Conservation (phyloP, 2,329 filamentous ascomycete genomes). For the Neospermospora avenae region DNA sequence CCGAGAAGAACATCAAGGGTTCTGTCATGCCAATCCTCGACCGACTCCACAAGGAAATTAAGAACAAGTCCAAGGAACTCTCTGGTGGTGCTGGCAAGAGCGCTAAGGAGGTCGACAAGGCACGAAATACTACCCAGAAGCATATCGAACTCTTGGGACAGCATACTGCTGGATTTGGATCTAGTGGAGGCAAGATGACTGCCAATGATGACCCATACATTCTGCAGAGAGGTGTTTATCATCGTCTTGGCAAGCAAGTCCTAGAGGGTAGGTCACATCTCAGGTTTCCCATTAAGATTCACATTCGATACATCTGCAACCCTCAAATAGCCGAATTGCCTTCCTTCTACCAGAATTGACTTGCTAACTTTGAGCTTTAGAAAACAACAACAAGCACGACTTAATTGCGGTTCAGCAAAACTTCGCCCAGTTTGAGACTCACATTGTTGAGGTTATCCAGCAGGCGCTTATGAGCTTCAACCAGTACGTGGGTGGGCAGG, state of each 20-base stretch:
- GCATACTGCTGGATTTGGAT: slow-evolving; percentile 76
- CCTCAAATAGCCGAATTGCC: background rate
- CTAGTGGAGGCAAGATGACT: slow-evolving; percentile 66
- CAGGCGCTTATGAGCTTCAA: slow-evolving; percentile 79
- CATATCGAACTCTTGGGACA: slow-evolving; percentile 92
- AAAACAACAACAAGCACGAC: slow-evolving; percentile 95
- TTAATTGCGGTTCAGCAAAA: slow-evolving; percentile 87
- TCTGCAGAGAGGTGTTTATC: slow-evolving; percentile 72
- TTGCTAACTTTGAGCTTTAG: slow-evolving; percentile 35
- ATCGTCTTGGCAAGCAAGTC: slow-evolving; percentile 87
- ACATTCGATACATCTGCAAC: background rate
- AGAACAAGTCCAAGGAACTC: slow-evolving; percentile 92
- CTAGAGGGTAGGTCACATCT: slow-evolving; percentile 49
- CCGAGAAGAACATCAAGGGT: slow-evolving; percentile 84
- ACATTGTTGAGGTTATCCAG: slow-evolving; percentile 80
- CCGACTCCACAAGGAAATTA: slow-evolving; percentile 91
- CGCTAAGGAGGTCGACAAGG: slow-evolving; percentile 88
- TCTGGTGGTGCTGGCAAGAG: slow-evolving; percentile 75
- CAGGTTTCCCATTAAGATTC: background rate
- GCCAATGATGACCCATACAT: slow-evolving; percentile 84
- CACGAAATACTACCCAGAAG: slow-evolving; percentile 82
- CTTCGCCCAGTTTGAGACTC: slow-evolving; percentile 82
- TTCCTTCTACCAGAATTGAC: background rate
- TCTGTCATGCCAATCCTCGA: slow-evolving; percentile 85
- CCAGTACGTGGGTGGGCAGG: slow-evolving; percentile 74